Percentiles rank a stretch among this genome's conserved stretches.
phyloP scores from a whole-genome alignment of 805 yeast species.

The Lipomyces orientalis region DNA sequence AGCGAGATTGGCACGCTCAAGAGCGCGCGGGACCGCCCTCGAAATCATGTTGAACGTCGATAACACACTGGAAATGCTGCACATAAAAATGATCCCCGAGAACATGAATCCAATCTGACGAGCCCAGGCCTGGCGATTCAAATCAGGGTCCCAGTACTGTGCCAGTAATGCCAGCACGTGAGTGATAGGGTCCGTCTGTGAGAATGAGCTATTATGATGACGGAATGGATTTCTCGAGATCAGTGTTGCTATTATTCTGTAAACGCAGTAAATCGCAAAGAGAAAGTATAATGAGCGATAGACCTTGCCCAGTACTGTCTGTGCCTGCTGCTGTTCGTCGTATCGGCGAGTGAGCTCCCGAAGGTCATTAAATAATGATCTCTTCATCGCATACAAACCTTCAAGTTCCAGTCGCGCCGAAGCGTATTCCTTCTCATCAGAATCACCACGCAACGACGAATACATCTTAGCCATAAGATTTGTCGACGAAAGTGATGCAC shows the following conservation, averaged over 20 bases:
- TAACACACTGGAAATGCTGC: conserved; percentile 48
- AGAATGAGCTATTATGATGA: conserved; percentile 30
- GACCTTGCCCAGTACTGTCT: conserved; percentile 45
- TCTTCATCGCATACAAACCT: conserved; percentile 45
- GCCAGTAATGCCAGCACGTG: conserved; percentile 37
- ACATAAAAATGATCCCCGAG: conserved; percentile 48
- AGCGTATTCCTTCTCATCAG: conserved; percentile 31
- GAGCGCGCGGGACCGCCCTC: conserved; percentile 44
- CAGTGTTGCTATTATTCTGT: conserved; percentile 47
- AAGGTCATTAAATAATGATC: conserved; percentile 46
- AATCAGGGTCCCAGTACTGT: conserved; percentile 37
- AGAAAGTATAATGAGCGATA: conserved; percentile 40
- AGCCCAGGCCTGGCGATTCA: conserved; percentile 47
- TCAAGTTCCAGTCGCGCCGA: conserved; percentile 43
- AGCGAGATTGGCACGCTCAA: conserved; percentile 34
- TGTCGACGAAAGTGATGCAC: conserved; percentile 36
- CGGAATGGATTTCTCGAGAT: conserved; percentile 43
- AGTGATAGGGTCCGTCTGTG: conserved; percentile 39
- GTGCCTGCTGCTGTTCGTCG: conserved; percentile 38
- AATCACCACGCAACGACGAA: conserved; percentile 38
- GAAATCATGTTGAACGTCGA: conserved; percentile 44
- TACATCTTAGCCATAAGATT: conserved; percentile 43
- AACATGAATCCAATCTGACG: conserved; percentile 50
- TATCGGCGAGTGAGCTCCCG: conserved; percentile 38
- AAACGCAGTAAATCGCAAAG: conserved; percentile 51